phyloP scores from a whole-genome alignment of 169 alveolate genomes.

The Ichthyophthirius multifiliis region DNA sequence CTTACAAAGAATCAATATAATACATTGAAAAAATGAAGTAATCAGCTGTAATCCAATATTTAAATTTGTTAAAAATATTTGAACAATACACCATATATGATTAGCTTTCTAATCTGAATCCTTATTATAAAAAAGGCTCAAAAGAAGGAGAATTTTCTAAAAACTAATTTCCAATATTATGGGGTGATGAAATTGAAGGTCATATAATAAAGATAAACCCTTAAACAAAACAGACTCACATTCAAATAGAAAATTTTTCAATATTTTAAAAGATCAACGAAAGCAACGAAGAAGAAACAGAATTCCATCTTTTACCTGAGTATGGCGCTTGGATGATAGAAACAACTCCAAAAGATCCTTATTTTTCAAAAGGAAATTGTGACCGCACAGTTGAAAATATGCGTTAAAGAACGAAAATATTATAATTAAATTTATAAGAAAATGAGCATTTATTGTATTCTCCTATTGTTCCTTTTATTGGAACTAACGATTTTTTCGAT shows the following conservation, averaged over 20 bases:
- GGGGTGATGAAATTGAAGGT: constrained; percentile 79
- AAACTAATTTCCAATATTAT: constrained; percentile 21
- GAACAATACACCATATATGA: constrained; percentile 17
- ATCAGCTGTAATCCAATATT: constrained; percentile 51
- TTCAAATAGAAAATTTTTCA: constrained; percentile 22
- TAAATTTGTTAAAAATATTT: constrained; percentile 39
- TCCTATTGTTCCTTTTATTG: constrained; percentile 43
- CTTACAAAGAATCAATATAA: constrained; percentile 39
- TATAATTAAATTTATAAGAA: not conserved
- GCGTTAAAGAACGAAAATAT: constrained; percentile 22
- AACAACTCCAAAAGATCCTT: constrained; percentile 50
- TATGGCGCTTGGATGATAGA: constrained; percentile 63
- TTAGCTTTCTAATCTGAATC: not conserved
- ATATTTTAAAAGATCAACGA: not conserved
- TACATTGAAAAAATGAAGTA: constrained; percentile 32
- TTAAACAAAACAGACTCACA: not conserved
- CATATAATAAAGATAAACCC: constrained; percentile 29
- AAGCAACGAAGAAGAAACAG: not conserved
- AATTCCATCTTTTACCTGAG: constrained; percentile 36
- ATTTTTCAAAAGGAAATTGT: constrained; percentile 10
- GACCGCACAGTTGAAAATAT: constrained; percentile 2
- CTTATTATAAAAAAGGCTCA: not conserved
- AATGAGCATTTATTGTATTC: constrained; percentile 3
- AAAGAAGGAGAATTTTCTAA: not conserved
- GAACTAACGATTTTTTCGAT: constrained; percentile 22